Evolutionary conservation across 75 land plant species (phyloP), one percentile per base, ranked within the genome.

Genomic region (Azolla pinnata): DNA sequence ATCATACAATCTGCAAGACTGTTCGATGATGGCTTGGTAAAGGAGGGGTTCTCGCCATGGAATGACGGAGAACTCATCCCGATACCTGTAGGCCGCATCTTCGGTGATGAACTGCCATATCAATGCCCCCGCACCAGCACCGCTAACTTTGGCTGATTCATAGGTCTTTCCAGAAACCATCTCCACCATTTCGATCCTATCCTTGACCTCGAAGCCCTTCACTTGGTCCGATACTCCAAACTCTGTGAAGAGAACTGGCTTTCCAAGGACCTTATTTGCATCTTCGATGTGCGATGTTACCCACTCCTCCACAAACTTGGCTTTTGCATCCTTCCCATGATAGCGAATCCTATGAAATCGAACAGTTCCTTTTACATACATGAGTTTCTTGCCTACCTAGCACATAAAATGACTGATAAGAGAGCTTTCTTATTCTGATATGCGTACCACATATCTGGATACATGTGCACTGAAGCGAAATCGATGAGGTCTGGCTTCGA

Each of bases 201-300:
- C 69, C 21, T 54, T 44, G 26, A 54, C 71, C 2, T 71, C 31
- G 56, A 72, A 88, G 48, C 73, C 72, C 20, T 81, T 56, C 55
- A 51, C 66, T 28, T 54, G 54, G 30, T 68, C 72, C 12, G 92
- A 81, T 44, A 83, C 50, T 12, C 97, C 97, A 54, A 85, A 88
- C 67, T 92, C 97, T 7, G 96, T 83, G 67, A 92, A 74, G 29
- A 89, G 65, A 8, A 92, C 77, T 8, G 97, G 97, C 64, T 85
- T 92, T 23, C 75, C 66, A 3, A 92, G 74, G 25, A 61, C 68
- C 23, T 54, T 49, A 50, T 77, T 79, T 17, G 88, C 96, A 69
- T 92, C 96, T 31, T 88, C 75, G 48, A 83, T 75, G 67, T 92
- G 97, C 19, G 87, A 73, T 0, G 26, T 44, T 56, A 82, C 71